phyloP scores from a whole-genome alignment of 1,284 basidiomycete genomes.

The Microbotryomycetes sp. region DNA sequence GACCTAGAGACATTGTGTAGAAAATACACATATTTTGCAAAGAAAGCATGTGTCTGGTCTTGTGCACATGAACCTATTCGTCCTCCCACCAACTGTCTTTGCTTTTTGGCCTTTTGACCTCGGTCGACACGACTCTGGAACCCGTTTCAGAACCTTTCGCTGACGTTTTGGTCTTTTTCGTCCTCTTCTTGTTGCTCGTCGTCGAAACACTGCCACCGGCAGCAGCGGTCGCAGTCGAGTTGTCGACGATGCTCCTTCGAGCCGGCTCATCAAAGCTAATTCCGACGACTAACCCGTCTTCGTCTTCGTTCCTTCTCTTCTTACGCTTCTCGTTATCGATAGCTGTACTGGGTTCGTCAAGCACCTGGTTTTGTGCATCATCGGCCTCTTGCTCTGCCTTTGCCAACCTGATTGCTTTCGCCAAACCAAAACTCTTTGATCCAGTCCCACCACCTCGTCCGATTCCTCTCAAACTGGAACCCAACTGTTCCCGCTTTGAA shows the following conservation, averaged over 20 bases:
- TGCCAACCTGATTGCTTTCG: background rate
- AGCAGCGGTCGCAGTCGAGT: too few species aligned
- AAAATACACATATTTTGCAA: too few species aligned
- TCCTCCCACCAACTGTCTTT: conserved; percentile 33
- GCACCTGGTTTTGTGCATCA: background rate
- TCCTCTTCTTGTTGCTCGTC: conserved; percentile 1
- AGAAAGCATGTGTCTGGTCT: too few species aligned
- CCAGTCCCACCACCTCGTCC: too few species aligned
- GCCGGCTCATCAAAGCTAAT: conserved; percentile 16
- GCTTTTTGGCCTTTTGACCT: conserved; percentile 15
- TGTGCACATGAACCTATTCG: background rate
- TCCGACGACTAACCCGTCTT: conserved; percentile 22
- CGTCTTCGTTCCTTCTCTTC: conserved; percentile 16
- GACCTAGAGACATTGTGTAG: too few species aligned
- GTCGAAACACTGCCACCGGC: background rate
- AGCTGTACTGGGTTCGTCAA: background rate
- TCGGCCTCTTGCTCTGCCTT: conserved; percentile 4
- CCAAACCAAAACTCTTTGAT: background rate
- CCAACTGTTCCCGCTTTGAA: background rate
- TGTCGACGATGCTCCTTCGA: background rate
- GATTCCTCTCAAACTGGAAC: too few species aligned
- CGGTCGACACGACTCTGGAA: too few species aligned
- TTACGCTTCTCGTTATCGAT: conserved; percentile 22
- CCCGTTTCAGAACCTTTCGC: background rate
- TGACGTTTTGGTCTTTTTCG: background rate